Conservation (phyloP, 345 rosid genomes). For the Euphorbia pulcherrima region DNA sequence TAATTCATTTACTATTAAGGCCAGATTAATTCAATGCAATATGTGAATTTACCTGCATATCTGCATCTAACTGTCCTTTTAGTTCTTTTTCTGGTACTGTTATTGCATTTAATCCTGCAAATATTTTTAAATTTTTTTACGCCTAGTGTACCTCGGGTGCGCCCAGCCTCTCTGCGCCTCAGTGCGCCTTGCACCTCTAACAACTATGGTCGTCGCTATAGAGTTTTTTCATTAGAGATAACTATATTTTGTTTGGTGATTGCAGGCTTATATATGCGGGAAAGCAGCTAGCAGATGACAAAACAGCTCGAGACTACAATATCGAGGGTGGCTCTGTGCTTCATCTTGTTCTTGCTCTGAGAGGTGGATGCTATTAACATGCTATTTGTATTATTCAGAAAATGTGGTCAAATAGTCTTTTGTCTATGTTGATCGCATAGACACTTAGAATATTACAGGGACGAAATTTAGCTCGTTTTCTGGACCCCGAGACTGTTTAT, state of each 20-base stretch:
- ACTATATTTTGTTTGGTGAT: not conserved
- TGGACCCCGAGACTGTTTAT: not conserved
- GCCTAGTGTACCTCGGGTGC: no score
- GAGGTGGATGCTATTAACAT: constrained; percentile 53
- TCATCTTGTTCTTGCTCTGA: constrained; percentile 91
- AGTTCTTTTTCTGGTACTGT: no score
- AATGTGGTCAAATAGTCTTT: not conserved
- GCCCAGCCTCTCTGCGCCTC: no score
- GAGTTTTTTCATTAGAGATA: no score
- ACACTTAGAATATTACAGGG: not conserved
- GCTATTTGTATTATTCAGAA: not conserved
- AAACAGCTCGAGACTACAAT: constrained; percentile 83
- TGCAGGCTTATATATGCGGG: constrained; percentile 79
- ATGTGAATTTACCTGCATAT: no score
- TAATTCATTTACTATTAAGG: no score
- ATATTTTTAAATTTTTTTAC: no score
- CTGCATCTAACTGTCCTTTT: no score
- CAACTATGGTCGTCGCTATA: no score
- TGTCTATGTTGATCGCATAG: not conserved
- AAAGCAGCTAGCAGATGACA: constrained; percentile 95
- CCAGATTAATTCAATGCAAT: no score
- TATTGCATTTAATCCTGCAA: no score
- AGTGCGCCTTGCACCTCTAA: no score
- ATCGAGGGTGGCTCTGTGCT: constrained; percentile 98
- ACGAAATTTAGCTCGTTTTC: constrained; percentile 1